phyloP scores from a whole-genome alignment of 768 basidiomycete species.

The Suillus placidus region DNA sequence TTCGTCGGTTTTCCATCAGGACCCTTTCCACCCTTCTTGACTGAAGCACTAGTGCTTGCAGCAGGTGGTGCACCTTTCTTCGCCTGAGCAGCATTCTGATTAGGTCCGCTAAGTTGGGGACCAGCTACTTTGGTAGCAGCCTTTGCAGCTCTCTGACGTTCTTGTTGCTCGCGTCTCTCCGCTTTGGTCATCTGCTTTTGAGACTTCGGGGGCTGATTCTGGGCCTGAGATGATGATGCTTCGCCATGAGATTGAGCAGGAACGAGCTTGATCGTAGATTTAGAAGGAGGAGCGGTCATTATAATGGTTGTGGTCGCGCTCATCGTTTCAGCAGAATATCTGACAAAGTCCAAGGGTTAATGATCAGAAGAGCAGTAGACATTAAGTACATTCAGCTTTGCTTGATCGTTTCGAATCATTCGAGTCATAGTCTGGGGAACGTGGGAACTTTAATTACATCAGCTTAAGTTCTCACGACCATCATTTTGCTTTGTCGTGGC shows the following conservation, averaged over 20 bases:
- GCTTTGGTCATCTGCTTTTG: slow-evolving; percentile 82
- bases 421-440: slow-evolving; percentile 15
- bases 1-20: slow-evolving; percentile 21
- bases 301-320: slow-evolving; percentile 10
- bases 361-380: neutral
- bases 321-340: slow-evolving; percentile 3
- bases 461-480: neutral
- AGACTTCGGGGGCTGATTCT: slow-evolving; percentile 36
- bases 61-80: slow-evolving; percentile 23
- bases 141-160: slow-evolving; percentile 81
- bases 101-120: slow-evolving; percentile 19
- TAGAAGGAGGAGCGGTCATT: slow-evolving; percentile 5
- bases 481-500: slow-evolving; percentile 2
- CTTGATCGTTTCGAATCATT: neutral
- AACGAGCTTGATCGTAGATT: neutral
- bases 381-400: neutral
- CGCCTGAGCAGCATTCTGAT: slow-evolving; percentile 33
- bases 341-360: neutral
- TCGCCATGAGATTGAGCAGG: slow-evolving; percentile 8
- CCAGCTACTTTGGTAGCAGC: slow-evolving; percentile 44
- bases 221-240: slow-evolving; percentile 13
- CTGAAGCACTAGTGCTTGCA: slow-evolving; percentile 20
- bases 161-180: slow-evolving; percentile 78
- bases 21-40: slow-evolving; percentile 29
- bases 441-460: slow-evolving; percentile 10